Base-by-base conservation (phyloP, 331 rosid genomes). In the Prunus yedoensis region DNA sequence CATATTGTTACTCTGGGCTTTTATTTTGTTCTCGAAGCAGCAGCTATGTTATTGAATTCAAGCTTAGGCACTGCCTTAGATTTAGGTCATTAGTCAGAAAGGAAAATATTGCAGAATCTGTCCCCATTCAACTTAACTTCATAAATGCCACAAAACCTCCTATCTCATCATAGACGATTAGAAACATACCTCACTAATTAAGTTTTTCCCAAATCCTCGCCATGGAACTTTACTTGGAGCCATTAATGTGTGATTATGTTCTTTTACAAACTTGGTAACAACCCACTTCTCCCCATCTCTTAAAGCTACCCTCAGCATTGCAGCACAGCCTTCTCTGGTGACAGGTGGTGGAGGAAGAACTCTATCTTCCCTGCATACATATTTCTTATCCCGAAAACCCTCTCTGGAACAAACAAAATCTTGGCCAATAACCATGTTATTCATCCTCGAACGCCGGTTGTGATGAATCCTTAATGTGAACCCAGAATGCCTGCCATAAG, bases 231-330 rank as follows among this genome's bases (percentile, higher is more conserved):
- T 69, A 70, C 81, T 77, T 3, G 76, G 76, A 60, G 76, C 60
- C 81, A 77, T 77, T 17, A 77, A 35, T 10, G 54, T 20, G 70
- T 77, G 81, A 60, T 60, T 77, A 13, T 69, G 81, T 62, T 49
- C 75, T 23, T 50, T 49, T 27, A 60, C 66, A 51, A 77, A 77
- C 58, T 77, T 77, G 63, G 81, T 77, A 2, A 69, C 76, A 0
- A 69, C 81, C 81, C 81, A 77, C 53, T 77, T 77, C 6, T 61
- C 76, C 32, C 71, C 81, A 50, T 77, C 81, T 77, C 81, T 77
- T 23, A 77, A 62, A 77, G 76, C 81, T 6, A 77, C 70, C 46
- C 76, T 77, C 71, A 77, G 75, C 81, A 77, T 49, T 32, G 70
- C 81, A 30, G 75, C 56, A 69, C 81, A 70, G 32, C 81, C 81